Base-by-base conservation (phyloP, 805 yeast genomes). In the Candida boidinii region DNA sequence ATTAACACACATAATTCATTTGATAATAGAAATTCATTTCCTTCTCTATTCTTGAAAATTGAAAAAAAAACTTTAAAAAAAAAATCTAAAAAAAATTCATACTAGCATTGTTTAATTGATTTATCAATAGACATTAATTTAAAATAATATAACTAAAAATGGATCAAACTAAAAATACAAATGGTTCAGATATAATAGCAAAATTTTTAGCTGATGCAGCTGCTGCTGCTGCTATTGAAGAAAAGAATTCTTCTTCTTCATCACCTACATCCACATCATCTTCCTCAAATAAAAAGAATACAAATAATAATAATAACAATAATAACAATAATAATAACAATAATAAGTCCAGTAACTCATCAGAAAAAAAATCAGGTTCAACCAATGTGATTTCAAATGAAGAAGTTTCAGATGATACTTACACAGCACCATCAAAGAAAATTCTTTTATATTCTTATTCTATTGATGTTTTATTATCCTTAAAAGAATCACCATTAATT, bases 401-500 rank as follows among this genome's bases (percentile, higher is more conserved):
- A 4, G 30, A 14, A 15, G 7, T 13, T 7, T 15, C 12, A 14
- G 31, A 20, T 17, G 31, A 22, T 4, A 13, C 27, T 14, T 19
- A 14, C 8, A 10, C 17, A 23, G 17, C 22, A 3, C n/a, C n/a
- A n/a, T n/a, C n/a, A n/a, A n/a, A n/a, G n/a, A n/a, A n/a, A n/a
- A n/a, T n/a, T n/a, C n/a, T n/a, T n/a, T n/a, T n/a, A n/a, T n/a
- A n/a, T n/a, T n/a, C n/a, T n/a, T n/a, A n/a, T 33, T 27, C 51
- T 2, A 50, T 57, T 6, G 48, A 53, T n/a, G 48, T 45, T 23
- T 48, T 66, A 21, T 37, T 62, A 15, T 38, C 37, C 13, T 49
- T 69, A 34, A 52, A 56, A 32, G 44, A 53, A 4, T 56, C 63
- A 17, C 66, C 71, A 11, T 38, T 58, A 9, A 54, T 62, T 22